These are phyloP conservation scores for Trichocladium uniseriatum DNA, from an alignment of 495 filamentous ascomycete genomes.

Conservation along the genomic window DNA sequence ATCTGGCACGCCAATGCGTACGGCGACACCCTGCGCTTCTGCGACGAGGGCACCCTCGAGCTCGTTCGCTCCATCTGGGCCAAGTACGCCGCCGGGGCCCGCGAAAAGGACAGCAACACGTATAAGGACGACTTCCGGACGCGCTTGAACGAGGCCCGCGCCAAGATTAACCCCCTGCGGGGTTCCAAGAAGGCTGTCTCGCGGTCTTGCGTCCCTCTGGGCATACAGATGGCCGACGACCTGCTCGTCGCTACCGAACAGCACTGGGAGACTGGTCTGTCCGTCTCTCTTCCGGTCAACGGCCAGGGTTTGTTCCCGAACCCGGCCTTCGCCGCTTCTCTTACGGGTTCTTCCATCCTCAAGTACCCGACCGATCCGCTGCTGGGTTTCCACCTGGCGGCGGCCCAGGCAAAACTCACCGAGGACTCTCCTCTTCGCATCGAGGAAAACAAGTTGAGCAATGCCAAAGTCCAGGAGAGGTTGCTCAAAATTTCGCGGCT, in stretches of 20 bases:
- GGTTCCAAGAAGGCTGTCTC: conserved; percentile 12
- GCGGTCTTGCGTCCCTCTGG: conserved; percentile 7
- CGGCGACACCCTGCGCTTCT: conserved; percentile 27
- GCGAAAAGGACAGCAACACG: conserved; percentile 5
- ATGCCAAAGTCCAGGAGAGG: too few species aligned
- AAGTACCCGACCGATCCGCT: conserved; percentile 39
- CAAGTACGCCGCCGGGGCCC: conserved; percentile 14
- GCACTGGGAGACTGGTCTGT: conserved; percentile 32
- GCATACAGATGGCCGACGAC: conserved; percentile 6
- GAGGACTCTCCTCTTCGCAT: conserved; percentile 6
- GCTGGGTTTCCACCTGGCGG: conserved; percentile 36
- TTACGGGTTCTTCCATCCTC: conserved; percentile 13
- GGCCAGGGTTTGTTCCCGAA: conserved; percentile 19
- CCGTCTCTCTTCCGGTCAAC: background rate
- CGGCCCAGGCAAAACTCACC: conserved; percentile 20
- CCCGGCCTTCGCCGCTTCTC: conserved; percentile 23
- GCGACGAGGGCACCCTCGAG: conserved; percentile 25
- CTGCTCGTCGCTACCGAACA: conserved; percentile 19
- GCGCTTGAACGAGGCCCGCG: too few species aligned
- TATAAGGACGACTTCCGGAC: background rate
- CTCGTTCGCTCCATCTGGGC: conserved; percentile 31
- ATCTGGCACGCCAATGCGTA: conserved; percentile 31
- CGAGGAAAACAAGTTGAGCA: background rate
- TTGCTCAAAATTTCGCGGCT: too few species aligned
- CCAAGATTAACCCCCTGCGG: too few species aligned